These are phyloP conservation scores for Ophiostoma sp. DNA, from an alignment of 2,329 filamentous ascomycete species.

Conservation along the genomic window DNA sequence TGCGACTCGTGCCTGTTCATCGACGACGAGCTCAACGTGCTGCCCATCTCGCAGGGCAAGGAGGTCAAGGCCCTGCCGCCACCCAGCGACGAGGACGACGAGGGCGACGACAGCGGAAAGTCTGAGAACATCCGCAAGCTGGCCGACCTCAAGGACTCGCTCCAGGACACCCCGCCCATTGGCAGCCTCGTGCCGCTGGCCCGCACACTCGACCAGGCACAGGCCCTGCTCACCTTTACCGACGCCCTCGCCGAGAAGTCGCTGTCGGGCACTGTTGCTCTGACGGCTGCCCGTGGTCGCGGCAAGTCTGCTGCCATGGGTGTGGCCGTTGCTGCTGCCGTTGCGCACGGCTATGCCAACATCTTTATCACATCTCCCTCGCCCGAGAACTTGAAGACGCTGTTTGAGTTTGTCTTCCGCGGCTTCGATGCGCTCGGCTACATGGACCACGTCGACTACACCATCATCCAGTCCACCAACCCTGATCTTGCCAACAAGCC, in stretches of 20 bases:
- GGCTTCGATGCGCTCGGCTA: conserved; percentile 94
- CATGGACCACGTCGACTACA: conserved; percentile 92
- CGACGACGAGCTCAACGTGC: conserved; percentile 94
- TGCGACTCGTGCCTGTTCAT: conserved; percentile 93
- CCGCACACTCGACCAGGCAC: conserved; percentile 90
- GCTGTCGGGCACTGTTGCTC: conserved; percentile 81
- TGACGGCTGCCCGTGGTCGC: conserved; percentile 89
- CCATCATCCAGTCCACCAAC: conserved; percentile 96
- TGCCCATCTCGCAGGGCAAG: conserved; percentile 94
- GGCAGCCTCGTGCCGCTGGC: conserved; percentile 79
- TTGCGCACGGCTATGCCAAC: conserved; percentile 96
- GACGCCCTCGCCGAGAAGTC: conserved; percentile 97
- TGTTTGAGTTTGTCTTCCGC: conserved; percentile 98
- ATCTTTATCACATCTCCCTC: conserved; percentile 98
- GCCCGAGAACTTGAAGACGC: conserved; percentile 95
- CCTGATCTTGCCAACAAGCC: conserved; percentile 94
- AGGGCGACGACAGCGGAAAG: conserved; percentile 60
- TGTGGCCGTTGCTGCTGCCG: conserved; percentile 86
- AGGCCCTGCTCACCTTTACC: conserved; percentile 92
- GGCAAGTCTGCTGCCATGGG: conserved; percentile 96
- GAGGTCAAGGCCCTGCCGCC: conserved; percentile 77
- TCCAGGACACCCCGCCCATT: conserved; percentile 80
- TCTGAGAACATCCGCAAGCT: conserved; percentile 75
- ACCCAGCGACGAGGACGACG: conserved; percentile 61
- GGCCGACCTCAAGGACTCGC: conserved; percentile 77